Evolutionary conservation across 768 basidiomycete genomes (phyloP), one percentile per base, ranked within the genome.

Genomic region (Leccinum sublutescens): DNA sequence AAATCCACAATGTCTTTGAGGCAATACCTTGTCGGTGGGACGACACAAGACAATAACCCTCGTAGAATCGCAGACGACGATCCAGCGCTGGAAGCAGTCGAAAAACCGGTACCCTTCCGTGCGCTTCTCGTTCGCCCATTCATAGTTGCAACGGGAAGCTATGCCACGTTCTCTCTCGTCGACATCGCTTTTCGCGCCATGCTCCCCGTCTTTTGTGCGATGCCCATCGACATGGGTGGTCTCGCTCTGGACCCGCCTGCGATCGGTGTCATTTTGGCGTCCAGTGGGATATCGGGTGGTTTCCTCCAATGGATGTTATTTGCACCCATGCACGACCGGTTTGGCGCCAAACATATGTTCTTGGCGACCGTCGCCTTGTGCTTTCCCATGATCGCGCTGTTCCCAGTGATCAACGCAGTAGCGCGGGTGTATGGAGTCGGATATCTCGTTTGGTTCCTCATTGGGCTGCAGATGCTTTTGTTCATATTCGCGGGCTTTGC

Each of bases 241-340:
- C 66, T 73, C n/a, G 27, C 43, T 40, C 64, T 71, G 1, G 61
- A 61, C 9, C 68, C 76, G 34, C 62, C 69, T 4, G 27, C 59
- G 8, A 78, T 77, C 19, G 76, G 76, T 15, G 29, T 15, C 25
- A 62, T 68, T 14, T 47, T 75, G 25, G 65, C 67, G 1, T 29
- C 61, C 14, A 52, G 62, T 40, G 76, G 76, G 6, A 48, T 73
- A 14, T 50, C 56, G 0, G 58, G 66, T 12, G 77, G 87, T 2
- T 4, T 82, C 17, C 74, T 87, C 63, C 85, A 89, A 69, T 75
- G 84, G 17, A 74, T 85, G 54, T 83, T 83, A 74, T 91, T 90
- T 64, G 79, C 86, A 19, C 71, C 66, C 34, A 72, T 87, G 21
- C 78, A 86, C 56, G 78, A 82, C 45, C 71, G 74, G 3, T 1